Percentiles rank a stretch among this genome's conserved stretches.
Conservation (phyloP, 2,329 filamentous ascomycete genomes). For the Verticillium isaacii region DNA sequence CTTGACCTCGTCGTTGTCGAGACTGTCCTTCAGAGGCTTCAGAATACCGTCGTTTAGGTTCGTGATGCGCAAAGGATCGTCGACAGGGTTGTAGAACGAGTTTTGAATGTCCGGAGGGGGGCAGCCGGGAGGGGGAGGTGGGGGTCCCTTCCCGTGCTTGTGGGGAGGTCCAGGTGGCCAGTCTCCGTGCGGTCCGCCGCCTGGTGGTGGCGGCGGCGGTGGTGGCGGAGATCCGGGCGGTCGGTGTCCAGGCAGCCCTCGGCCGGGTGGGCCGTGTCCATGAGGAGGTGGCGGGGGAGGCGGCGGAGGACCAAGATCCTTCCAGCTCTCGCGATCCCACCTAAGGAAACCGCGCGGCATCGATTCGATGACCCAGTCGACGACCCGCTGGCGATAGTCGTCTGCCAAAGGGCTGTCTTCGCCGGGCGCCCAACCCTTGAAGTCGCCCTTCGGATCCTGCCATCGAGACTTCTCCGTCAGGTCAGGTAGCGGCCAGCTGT, state of each 20-base stretch:
- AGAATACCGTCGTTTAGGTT: slow-evolving; percentile 23
- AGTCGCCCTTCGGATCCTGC: slow-evolving; percentile 20
- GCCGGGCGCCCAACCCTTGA: slow-evolving; percentile 27
- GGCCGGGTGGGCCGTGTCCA: slow-evolving; percentile 14
- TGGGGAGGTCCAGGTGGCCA: slow-evolving; percentile 19
- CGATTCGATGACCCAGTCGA: slow-evolving; percentile 22
- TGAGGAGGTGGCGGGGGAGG: slow-evolving; percentile 15
- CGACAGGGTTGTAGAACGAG: slow-evolving; percentile 23
- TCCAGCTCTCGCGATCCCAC: slow-evolving; percentile 20
- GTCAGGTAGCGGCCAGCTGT: slow-evolving; percentile 22
- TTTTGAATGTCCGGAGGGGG: slow-evolving; percentile 21
- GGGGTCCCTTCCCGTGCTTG: slow-evolving; percentile 7
- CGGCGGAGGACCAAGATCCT: slow-evolving; percentile 18
- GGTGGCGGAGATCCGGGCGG: not conserved
- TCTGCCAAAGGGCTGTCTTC: slow-evolving; percentile 16
- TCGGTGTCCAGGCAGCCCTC: slow-evolving; percentile 15
- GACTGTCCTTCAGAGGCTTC: slow-evolving; percentile 8
- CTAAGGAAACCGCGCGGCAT: slow-evolving; percentile 22
- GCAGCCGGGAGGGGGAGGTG: slow-evolving; percentile 17
- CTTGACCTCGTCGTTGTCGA: slow-evolving; percentile 15
- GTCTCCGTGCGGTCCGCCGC: not conserved
- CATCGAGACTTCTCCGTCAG: slow-evolving; percentile 20
- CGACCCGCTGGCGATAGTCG: slow-evolving; percentile 18
- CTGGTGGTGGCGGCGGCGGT: not conserved
- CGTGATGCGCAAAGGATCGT: slow-evolving; percentile 25